These are phyloP conservation scores for Vinca major DNA, from an alignment of 305 asterid species.

Conservation along the genomic window DNA sequence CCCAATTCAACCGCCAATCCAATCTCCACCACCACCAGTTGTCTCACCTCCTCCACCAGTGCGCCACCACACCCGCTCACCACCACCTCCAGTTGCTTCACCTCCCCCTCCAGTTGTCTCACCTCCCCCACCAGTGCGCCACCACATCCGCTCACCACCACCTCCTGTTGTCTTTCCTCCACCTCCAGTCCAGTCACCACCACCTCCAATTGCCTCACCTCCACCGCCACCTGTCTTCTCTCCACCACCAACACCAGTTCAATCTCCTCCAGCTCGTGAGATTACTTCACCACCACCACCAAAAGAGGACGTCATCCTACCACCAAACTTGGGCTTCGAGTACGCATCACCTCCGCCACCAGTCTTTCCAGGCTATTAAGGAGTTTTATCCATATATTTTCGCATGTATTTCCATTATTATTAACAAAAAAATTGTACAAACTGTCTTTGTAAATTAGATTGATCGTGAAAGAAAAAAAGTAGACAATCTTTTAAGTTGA, in stretches of 20 bases:
- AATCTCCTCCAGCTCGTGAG: slow-evolving; percentile 12
- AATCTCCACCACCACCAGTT: slow-evolving; percentile 14
- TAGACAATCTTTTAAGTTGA: background rate
- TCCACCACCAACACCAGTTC: background rate
- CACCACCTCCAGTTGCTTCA: background rate
- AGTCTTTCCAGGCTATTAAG: slow-evolving; percentile 26
- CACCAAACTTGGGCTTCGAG: slow-evolving; percentile 21
- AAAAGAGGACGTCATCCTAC: slow-evolving; percentile 14
- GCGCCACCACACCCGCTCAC: background rate
- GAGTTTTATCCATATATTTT: slow-evolving; percentile 6
- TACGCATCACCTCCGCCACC: slow-evolving; percentile 34
- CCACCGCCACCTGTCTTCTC: background rate
- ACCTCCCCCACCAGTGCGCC: slow-evolving; percentile 5
- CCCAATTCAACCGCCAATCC: slow-evolving; percentile 13
- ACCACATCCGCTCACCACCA: slow-evolving; percentile 1
- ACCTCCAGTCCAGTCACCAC: background rate
- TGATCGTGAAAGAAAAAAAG: background rate
- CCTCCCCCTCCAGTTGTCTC: slow-evolving; percentile 9
- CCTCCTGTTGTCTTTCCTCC: background rate
- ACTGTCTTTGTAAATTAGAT: background rate
- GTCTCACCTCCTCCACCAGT: background rate
- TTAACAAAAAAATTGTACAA: slow-evolving; percentile 1
- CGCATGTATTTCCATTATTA: background rate
- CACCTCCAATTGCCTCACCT: background rate
- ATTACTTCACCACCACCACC: slow-evolving; percentile 8